Evolutionary conservation across 371 early-diverging fungal species (phyloP).

Genomic region (Mortierella sp.): DNA sequence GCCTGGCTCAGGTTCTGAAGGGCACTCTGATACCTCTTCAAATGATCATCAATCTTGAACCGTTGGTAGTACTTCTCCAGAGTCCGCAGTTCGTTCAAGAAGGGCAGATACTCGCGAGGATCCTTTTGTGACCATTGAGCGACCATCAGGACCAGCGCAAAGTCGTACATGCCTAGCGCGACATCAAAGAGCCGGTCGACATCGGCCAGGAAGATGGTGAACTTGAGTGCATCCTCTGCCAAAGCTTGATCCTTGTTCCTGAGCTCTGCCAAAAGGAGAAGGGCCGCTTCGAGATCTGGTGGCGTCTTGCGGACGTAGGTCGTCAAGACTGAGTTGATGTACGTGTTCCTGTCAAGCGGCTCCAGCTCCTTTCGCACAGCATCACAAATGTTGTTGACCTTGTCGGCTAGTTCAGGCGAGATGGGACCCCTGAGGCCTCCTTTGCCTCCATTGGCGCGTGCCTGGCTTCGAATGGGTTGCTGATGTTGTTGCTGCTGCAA

Average conservation of each 20-base stretch:
- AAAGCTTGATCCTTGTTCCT: constrained; percentile 65
- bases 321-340: constrained; percentile 87
- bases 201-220: constrained; percentile 91
- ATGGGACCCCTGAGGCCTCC: constrained; percentile 12
- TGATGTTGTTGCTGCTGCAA: constrained; percentile 1
- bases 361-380: constrained; percentile 75
- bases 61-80: constrained; percentile 80
- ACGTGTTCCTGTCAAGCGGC: constrained; percentile 64
- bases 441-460: constrained; percentile 15
- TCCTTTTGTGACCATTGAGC: constrained; percentile 96
- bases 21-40: constrained; percentile 78
- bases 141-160: constrained; percentile 90
- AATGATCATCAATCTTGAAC: constrained; percentile 89
- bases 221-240: constrained; percentile 89
- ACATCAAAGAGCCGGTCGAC: constrained; percentile 89
- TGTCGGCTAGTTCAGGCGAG: constrained; percentile 54
- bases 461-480: constrained; percentile 5
- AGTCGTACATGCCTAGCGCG: constrained; percentile 95
- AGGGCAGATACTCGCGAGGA: constrained; percentile 94
- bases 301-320: constrained; percentile 88
- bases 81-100: constrained; percentile 83
- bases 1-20: constrained; percentile 74
- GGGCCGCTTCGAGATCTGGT: constrained; percentile 86
- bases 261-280: constrained; percentile 71
- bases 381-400: constrained; percentile 85